phyloP scores from a whole-genome alignment of 495 filamentous ascomycete species.

The Cairneyella variabilis region DNA sequence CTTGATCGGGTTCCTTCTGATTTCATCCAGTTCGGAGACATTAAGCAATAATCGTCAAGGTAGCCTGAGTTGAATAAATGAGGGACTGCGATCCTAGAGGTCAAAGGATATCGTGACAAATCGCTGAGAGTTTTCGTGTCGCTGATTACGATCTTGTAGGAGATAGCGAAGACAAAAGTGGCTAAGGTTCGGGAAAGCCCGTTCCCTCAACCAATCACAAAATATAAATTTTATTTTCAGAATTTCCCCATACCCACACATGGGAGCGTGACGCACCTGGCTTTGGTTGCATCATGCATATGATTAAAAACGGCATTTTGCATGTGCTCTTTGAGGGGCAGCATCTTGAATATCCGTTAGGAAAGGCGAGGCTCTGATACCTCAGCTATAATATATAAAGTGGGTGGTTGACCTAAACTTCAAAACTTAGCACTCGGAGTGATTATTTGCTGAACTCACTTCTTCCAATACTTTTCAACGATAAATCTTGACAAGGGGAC shows the following conservation, averaged over 20 bases:
- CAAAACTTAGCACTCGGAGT: background rate
- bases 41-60: constrained; percentile 1
- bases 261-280: background rate
- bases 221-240: too few relatives aligned
- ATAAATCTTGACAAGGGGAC: too few relatives aligned
- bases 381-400: background rate
- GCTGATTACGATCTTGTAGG: too few relatives aligned
- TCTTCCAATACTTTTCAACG: too few relatives aligned
- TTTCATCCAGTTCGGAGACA: constrained; percentile 21
- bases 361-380: background rate
- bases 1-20: constrained; percentile 19
- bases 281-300: background rate
- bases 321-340: background rate
- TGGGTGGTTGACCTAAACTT: background rate
- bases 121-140: too few relatives aligned
- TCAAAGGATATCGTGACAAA: too few relatives aligned
- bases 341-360: background rate
- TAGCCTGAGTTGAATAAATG: background rate
- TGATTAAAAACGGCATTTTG: background rate
- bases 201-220: too few relatives aligned
- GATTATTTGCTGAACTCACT: background rate
- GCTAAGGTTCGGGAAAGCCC: too few relatives aligned
- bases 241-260: too few relatives aligned
- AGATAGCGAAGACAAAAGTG: too few relatives aligned
- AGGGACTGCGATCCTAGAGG: too few relatives aligned